Evolutionary conservation across 176 grass and related monocot genomes (phyloP).

Genomic region (Dendrocalamus sinicus): DNA sequence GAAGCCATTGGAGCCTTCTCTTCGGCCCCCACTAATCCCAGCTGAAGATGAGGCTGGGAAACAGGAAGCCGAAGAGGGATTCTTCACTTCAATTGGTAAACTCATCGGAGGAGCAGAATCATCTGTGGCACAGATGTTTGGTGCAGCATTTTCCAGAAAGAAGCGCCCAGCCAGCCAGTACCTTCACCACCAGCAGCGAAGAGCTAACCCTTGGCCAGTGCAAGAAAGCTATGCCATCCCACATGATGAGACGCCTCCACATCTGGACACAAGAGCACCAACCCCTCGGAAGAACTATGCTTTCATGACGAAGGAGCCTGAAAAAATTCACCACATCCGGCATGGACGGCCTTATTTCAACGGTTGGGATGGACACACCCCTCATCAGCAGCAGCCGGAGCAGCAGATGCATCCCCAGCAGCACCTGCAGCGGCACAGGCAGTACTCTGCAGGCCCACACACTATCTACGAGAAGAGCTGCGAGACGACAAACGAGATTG

Average conservation of each 20-base stretch:
- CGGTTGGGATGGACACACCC: slow-evolving; percentile 52
- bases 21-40: slow-evolving; percentile 66
- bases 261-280: slow-evolving; percentile 63
- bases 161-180: slow-evolving; percentile 52
- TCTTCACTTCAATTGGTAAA: slow-evolving; percentile 74
- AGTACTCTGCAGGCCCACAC: slow-evolving; percentile 75
- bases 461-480: slow-evolving; percentile 91
- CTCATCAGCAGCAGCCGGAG: slow-evolving; percentile 51
- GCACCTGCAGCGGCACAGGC: slow-evolving; percentile 87
- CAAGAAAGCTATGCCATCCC: slow-evolving; percentile 95
- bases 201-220: slow-evolving; percentile 60
- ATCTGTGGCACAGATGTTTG: slow-evolving; percentile 60
- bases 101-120: slow-evolving; percentile 76
- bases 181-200: slow-evolving; percentile 57
- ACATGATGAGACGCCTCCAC: slow-evolving; percentile 68
- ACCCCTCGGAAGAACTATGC: slow-evolving; percentile 80
- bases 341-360: slow-evolving; percentile 58
- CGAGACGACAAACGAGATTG: slow-evolving; percentile 88
- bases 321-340: slow-evolving; percentile 71
- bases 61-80: slow-evolving; percentile 69
- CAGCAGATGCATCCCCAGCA: slow-evolving; percentile 69
- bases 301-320: slow-evolving; percentile 80
- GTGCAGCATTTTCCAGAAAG: slow-evolving; percentile 58
- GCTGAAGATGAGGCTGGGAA: slow-evolving; percentile 58
- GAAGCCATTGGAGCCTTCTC: slow-evolving; percentile 66